Percentiles rank a stretch among this genome's conserved stretches.
phyloP scores from a whole-genome alignment of 352 stramenopile genomes.

The Hyaloperonospora brassicae region DNA sequence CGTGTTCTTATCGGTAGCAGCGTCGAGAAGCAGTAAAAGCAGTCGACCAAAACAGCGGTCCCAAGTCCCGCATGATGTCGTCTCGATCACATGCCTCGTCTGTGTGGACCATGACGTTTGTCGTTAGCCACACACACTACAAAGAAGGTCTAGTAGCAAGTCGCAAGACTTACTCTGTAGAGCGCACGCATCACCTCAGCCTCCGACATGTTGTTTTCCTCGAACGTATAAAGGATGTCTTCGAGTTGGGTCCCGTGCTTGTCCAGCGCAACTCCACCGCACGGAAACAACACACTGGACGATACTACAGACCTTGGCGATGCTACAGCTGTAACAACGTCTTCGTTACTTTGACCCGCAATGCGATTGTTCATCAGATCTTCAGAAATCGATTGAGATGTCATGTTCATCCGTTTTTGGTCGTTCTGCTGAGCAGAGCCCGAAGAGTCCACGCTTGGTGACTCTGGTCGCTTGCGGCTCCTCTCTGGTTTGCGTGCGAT shows the following conservation, averaged over 20 bases:
- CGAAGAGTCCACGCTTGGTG: slow-evolving; percentile 32
- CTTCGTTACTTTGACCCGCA: neutral
- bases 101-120: slow-evolving; percentile 15
- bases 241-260: slow-evolving; percentile 29
- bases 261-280: neutral
- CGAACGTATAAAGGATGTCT: slow-evolving; percentile 31
- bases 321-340: neutral
- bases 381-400: slow-evolving; percentile 2
- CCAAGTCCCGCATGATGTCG: slow-evolving; percentile 26
- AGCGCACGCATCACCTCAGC: slow-evolving; percentile 33
- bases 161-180: slow-evolving; percentile 31
- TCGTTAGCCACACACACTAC: neutral
- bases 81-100: slow-evolving; percentile 28
- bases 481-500: slow-evolving; percentile 18
- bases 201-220: slow-evolving; percentile 44
- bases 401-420: slow-evolving; percentile 42
- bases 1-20: slow-evolving; percentile 35
- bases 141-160: neutral
- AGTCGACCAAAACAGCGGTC: slow-evolving; percentile 35
- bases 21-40: slow-evolving; percentile 39
- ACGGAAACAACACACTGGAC: slow-evolving; percentile 7
- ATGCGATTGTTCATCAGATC: slow-evolving; percentile 2
- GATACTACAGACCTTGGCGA: slow-evolving; percentile 1
- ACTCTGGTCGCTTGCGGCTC: slow-evolving; percentile 46
- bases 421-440: slow-evolving; percentile 30